phyloP scores from a whole-genome alignment of 306 rosid species.

The Glycine tomentella region DNA sequence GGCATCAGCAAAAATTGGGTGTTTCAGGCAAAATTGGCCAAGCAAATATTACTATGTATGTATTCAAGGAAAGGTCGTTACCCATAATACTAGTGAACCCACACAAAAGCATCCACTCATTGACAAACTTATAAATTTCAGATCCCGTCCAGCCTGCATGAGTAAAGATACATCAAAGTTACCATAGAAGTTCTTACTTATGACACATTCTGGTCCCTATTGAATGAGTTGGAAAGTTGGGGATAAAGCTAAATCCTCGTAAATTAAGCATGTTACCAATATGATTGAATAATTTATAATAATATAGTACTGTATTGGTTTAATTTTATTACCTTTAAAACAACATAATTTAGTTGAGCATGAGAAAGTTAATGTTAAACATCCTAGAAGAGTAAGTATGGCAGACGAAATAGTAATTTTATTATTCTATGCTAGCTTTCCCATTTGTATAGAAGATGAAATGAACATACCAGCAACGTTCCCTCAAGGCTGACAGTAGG shows the following conservation, averaged over 20 bases:
- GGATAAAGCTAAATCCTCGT: background rate
- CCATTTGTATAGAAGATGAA: slow-evolving; percentile 36
- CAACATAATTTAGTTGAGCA: background rate
- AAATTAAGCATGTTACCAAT: slow-evolving; percentile 4
- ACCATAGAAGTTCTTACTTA: slow-evolving; percentile 11
- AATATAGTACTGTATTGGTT: background rate
- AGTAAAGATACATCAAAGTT: slow-evolving; percentile 29
- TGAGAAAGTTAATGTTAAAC: background rate
- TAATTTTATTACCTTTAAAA: slow-evolving; percentile 17
- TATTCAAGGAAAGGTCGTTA: slow-evolving; percentile 39
- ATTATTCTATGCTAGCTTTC: slow-evolving; percentile 17
- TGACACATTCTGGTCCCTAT: background rate
- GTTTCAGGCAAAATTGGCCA: slow-evolving; percentile 34
- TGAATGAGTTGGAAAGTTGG: too few relatives aligned
- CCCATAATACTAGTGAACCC: slow-evolving; percentile 69
- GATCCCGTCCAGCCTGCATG: slow-evolving; percentile 94
- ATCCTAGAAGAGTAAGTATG: slow-evolving; percentile 2
- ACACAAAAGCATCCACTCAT: slow-evolving; percentile 78
- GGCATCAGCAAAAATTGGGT: slow-evolving; percentile 28
- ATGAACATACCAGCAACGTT: slow-evolving; percentile 78
- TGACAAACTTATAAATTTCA: slow-evolving; percentile 73
- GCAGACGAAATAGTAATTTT: slow-evolving; percentile 17
- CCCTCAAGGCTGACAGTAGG: slow-evolving; percentile 89
- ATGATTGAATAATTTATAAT: background rate
- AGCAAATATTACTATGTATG: slow-evolving; percentile 5